These are phyloP conservation scores for Pseudogymnoascus sp. DNA, from an alignment of 2,329 filamentous ascomycete species.

Conservation along the genomic window DNA sequence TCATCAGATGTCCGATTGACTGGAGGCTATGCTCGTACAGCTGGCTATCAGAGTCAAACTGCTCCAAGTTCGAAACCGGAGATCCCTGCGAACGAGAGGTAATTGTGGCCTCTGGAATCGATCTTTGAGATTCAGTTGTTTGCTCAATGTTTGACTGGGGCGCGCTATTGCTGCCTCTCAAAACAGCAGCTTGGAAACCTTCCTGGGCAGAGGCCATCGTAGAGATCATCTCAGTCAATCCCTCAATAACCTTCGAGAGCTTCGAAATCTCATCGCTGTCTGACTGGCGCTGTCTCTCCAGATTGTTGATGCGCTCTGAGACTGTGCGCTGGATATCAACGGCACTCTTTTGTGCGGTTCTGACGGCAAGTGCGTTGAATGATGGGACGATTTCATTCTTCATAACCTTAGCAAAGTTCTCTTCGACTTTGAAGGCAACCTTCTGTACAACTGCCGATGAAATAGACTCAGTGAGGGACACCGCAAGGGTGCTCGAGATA, in stretches of 20 bases:
- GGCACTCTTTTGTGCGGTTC: slow-evolving; percentile 61
- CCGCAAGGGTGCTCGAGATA: not conserved
- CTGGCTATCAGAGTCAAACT: not conserved
- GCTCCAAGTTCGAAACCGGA: not conserved
- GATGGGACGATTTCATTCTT: slow-evolving; percentile 59
- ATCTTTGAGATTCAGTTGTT: not conserved
- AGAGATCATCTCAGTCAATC: slow-evolving; percentile 62
- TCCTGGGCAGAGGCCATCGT: slow-evolving; percentile 63
- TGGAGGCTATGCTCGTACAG: slow-evolving; percentile 6
- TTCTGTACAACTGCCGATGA: slow-evolving; percentile 65
- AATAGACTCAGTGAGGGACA: slow-evolving; percentile 44
- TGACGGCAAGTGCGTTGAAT: slow-evolving; percentile 57
- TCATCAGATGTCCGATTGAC: slow-evolving; percentile 38
- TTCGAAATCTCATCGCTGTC: slow-evolving; percentile 61
- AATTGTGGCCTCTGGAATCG: not conserved
- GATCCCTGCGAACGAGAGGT: not conserved
- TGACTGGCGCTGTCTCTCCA: slow-evolving; percentile 25
- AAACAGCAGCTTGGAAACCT: slow-evolving; percentile 59
- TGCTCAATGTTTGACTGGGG: slow-evolving; percentile 32
- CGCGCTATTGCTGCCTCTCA: slow-evolving; percentile 48
- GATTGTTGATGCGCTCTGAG: slow-evolving; percentile 21
- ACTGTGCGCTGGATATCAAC: slow-evolving; percentile 60
- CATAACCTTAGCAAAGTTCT: slow-evolving; percentile 57
- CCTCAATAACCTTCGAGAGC: slow-evolving; percentile 60
- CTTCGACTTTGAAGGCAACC: slow-evolving; percentile 62